Evolutionary conservation across 139 green algal species (phyloP), one percentile per base, ranked within the genome.

Genomic region (Picochlorum sp.): DNA sequence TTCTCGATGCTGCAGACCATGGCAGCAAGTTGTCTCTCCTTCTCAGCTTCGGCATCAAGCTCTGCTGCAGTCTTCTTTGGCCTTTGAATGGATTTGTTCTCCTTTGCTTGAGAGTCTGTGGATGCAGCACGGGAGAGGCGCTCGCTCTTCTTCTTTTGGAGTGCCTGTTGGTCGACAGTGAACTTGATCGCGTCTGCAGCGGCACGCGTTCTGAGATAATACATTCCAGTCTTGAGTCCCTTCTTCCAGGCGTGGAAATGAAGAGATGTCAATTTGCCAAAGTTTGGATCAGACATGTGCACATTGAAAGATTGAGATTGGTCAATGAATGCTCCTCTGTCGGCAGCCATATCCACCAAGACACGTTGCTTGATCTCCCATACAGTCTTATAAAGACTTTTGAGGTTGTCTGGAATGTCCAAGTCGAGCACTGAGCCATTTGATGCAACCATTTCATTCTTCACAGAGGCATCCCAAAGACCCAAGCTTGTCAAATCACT

Each of bases 171-270:
- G 73, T 98, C 93, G 13, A 98, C 92, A 2, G 93, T 98, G 78
- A 98, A 98, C 87, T 98, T 96, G 82, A 98, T 97, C 69, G 93
- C 93, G 63, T 98, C 93, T 2, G 92, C 93, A 20, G 92, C 92
- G 34, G 88, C 79, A 59, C 87, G 75, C 5, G 91, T 95, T 54
- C 91, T 81, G 51, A 99, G 81, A 78, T 98, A 98, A 80, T 98
- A 98, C 94, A 98, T 96, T 60, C 93, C 92, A 15, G 72, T 79
- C 57, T 79, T 79, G 15, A 97, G 77, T 21, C 89, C 84, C 75
- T 92, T 89, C 69, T 88, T 91, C 94, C 94, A 99, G 8, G 85
- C 86, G 67, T 98, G 88, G 67, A 99, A 99, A 83, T 99, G 94
- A 50, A 99, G 83, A 15, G 85, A 95, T 7, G 94, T 99, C 45